Conservation (phyloP, 139 green algal genomes). For the Gonium pectorale region DNA sequence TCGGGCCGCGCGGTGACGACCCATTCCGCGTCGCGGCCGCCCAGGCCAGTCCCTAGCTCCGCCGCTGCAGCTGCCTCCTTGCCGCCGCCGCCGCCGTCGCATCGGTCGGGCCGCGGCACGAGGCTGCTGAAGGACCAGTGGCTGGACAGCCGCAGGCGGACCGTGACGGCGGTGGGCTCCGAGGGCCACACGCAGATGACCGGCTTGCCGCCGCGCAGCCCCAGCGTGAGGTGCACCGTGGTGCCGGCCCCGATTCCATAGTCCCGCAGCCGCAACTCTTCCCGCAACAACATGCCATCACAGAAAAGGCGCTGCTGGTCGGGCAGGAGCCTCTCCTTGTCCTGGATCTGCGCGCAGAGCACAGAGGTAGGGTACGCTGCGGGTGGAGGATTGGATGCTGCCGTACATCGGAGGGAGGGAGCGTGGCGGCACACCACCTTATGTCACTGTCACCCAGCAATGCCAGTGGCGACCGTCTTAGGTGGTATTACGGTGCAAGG, state of each 20-base stretch:
- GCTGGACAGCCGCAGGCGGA: not conserved
- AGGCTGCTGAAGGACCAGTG: constrained; percentile 26
- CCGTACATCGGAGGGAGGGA: not conserved
- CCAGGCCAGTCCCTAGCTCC: no score
- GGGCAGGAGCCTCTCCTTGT: not conserved
- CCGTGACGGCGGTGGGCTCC: not conserved
- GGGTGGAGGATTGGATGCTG: not conserved
- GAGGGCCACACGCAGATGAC: constrained; percentile 12
- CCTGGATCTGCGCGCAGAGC: not conserved
- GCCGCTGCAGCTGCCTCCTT: no score
- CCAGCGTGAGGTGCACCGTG: constrained; percentile 94
- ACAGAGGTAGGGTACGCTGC: not conserved
- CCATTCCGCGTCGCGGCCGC: constrained; percentile 6
- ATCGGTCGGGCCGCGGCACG: not conserved
- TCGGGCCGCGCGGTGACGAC: not conserved
- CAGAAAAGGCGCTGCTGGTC: not conserved
- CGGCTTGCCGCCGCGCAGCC: constrained; percentile 84
- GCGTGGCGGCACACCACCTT: no score
- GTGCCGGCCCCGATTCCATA: constrained; percentile 60
- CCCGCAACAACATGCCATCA: not conserved
- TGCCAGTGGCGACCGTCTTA: no score
- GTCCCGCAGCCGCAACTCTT: not conserved
- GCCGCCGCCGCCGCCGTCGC: not conserved
- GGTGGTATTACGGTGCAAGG: no score
- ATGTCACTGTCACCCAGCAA: no score